Evolutionary conservation across 2,329 filamentous ascomycete genomes (phyloP).

Genomic region (Epichloe scottii): DNA sequence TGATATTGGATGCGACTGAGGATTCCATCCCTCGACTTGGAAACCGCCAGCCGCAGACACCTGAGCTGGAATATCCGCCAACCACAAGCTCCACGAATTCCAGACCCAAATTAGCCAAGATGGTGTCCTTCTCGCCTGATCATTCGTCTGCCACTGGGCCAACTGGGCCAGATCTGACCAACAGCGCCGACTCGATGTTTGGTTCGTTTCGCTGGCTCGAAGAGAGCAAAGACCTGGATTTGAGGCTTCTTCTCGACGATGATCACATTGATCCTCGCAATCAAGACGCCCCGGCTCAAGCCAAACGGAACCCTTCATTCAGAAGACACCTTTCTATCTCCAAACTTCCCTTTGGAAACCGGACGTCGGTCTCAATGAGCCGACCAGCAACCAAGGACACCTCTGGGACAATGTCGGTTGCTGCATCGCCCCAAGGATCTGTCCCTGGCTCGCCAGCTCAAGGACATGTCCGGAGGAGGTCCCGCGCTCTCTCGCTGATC

Average conservation of each 20-base stretch:
- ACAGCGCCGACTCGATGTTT: slow-evolving; percentile 40
- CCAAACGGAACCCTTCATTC: slow-evolving; percentile 46
- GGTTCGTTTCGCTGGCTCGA: slow-evolving; percentile 65
- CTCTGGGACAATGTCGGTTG: slow-evolving; percentile 16
- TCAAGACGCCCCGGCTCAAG: slow-evolving; percentile 31
- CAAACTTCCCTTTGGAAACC: slow-evolving; percentile 45
- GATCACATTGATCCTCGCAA: slow-evolving; percentile 50
- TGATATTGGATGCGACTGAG: slow-evolving; percentile 23
- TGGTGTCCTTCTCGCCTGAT: slow-evolving; percentile 13
- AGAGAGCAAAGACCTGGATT: slow-evolving; percentile 57
- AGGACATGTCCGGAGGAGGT: slow-evolving; percentile 35
- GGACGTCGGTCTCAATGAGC: slow-evolving; percentile 37
- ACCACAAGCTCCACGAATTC: neutral
- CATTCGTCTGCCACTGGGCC: slow-evolving; percentile 2
- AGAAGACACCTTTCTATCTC: slow-evolving; percentile 61
- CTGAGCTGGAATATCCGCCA: slow-evolving; percentile 8
- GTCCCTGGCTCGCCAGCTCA: slow-evolving; percentile 10
- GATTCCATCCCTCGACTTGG: slow-evolving; percentile 14
- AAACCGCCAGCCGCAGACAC: slow-evolving; percentile 14
- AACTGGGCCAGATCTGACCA: slow-evolving; percentile 6
- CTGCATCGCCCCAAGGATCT: slow-evolving; percentile 12
- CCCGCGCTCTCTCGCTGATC: slow-evolving; percentile 43
- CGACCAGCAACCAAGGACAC: slow-evolving; percentile 34
- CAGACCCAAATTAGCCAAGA: slow-evolving; percentile 9
- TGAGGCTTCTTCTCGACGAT: slow-evolving; percentile 54